Percentiles rank a stretch among this genome's conserved stretches.
phyloP scores from a whole-genome alignment of 2,329 filamentous ascomycete species.

The Sporothrix pallida region DNA sequence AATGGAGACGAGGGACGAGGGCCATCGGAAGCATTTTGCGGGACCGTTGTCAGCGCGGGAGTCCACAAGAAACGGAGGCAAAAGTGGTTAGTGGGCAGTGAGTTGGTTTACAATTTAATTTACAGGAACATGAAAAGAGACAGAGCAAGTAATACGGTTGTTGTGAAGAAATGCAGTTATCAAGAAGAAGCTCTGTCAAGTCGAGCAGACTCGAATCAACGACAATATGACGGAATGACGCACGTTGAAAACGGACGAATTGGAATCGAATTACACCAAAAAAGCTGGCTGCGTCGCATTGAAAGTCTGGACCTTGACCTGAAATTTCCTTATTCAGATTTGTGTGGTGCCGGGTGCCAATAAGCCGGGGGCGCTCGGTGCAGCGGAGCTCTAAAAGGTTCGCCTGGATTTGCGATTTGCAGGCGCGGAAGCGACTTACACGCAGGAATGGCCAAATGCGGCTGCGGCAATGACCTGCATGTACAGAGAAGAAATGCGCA shows the following conservation, averaged over 20 bases:
- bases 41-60: background rate
- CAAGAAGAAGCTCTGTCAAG: no score
- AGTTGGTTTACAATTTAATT: background rate
- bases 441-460: conserved; percentile 7
- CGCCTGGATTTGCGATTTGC: background rate
- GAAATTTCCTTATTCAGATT: background rate
- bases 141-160: background rate
- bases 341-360: conserved; percentile 17
- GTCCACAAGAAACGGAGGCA: background rate
- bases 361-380: conserved; percentile 35
- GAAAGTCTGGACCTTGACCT: background rate
- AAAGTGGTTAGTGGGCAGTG: background rate
- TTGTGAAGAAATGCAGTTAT: background rate
- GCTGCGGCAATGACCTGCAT: background rate
- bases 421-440: conserved; percentile 30
- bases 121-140: background rate
- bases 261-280: background rate
- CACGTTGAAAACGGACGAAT: background rate
- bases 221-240: conserved; percentile 8
- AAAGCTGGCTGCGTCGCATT: background rate
- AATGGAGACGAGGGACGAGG: background rate
- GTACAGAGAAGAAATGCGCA: background rate
- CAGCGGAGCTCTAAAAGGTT: conserved; percentile 33
- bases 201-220: background rate
- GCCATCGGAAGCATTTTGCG: conserved; percentile 5